phyloP scores from a whole-genome alignment of 257 asterid genomes.

The Petunia axillaris region DNA sequence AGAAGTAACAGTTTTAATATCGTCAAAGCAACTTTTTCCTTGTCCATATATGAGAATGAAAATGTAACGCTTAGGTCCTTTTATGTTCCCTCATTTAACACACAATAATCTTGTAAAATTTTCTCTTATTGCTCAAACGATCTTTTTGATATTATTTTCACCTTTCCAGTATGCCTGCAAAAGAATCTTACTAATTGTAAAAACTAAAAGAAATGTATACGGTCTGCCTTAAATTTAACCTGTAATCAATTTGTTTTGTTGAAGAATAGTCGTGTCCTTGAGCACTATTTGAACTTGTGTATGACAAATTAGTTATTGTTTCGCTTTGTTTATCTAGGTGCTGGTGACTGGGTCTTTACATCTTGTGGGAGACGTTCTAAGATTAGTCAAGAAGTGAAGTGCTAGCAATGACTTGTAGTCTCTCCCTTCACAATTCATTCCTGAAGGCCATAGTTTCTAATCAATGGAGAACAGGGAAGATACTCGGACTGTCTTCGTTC shows the following conservation, averaged over 20 bases:
- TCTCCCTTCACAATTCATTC: not conserved
- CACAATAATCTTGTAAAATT: not conserved
- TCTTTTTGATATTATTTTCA: not conserved
- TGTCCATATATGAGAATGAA: not conserved
- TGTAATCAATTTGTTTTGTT: not conserved
- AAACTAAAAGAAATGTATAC: not conserved
- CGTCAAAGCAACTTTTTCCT: too few relatives aligned
- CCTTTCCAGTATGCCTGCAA: not conserved
- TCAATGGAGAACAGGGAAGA: not conserved
- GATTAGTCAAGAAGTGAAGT: constrained; percentile 71
- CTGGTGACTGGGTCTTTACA: constrained; percentile 91
- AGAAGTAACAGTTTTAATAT: not conserved
- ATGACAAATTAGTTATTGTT: constrained; percentile 5
- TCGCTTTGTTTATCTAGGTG: constrained; percentile 52
- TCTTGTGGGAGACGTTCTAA: constrained; percentile 83
- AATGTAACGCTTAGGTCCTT: not conserved
- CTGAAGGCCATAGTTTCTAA: not conserved
- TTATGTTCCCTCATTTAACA: constrained; percentile 10
- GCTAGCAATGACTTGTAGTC: not conserved
- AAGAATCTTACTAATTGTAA: not conserved
- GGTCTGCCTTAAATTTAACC: not conserved
- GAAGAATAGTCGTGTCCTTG: not conserved
- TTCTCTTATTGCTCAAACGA: not conserved
- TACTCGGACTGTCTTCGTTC: not conserved
- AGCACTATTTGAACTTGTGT: not conserved